phyloP scores from a whole-genome alignment of 1,284 basidiomycete genomes.

The Pyrrhoderma lamaoense region DNA sequence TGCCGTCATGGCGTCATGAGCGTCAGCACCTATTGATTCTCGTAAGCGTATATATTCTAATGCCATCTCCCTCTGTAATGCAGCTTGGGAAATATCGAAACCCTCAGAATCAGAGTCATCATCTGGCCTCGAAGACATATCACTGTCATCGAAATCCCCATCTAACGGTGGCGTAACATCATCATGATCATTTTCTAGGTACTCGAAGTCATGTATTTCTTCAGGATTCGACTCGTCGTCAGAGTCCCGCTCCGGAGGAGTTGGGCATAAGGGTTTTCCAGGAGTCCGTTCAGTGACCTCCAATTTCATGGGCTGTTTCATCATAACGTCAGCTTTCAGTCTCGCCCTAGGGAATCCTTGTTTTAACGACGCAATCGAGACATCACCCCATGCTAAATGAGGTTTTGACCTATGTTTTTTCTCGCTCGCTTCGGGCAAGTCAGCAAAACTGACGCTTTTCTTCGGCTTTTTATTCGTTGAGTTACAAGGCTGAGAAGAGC shows the following conservation, averaged over 20 bases:
- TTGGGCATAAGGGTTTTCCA: conserved; percentile 24
- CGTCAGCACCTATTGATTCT: conserved; percentile 43
- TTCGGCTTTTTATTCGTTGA: conserved; percentile 32
- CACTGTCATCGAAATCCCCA: conserved; percentile 2
- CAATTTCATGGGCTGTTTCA: conserved; percentile 53
- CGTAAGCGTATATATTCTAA: conserved; percentile 62
- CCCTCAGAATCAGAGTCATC: conserved; percentile 27
- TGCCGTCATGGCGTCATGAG: conserved; percentile 41
- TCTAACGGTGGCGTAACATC: conserved; percentile 25
- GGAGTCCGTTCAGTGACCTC: conserved; percentile 58
- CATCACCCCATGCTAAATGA: conserved; percentile 44
- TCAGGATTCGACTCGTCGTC: conserved; percentile 20
- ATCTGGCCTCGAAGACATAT: not conserved
- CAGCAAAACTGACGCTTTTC: conserved; percentile 62
- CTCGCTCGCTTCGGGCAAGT: conserved; percentile 28
- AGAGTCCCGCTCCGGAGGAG: conserved; percentile 29
- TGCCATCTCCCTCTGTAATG: conserved; percentile 67
- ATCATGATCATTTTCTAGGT: conserved; percentile 33
- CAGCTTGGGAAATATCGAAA: conserved; percentile 39
- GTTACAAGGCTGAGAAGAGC: conserved; percentile 16
- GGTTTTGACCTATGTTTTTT: conserved; percentile 18
- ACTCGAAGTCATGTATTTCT: conserved; percentile 26
- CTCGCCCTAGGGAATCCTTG: conserved; percentile 31
- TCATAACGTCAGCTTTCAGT: conserved; percentile 29
- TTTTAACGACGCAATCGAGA: conserved; percentile 41